Conservation (phyloP, 352 stramenopile genomes). For the Globisporangium mamillatum region DNA sequence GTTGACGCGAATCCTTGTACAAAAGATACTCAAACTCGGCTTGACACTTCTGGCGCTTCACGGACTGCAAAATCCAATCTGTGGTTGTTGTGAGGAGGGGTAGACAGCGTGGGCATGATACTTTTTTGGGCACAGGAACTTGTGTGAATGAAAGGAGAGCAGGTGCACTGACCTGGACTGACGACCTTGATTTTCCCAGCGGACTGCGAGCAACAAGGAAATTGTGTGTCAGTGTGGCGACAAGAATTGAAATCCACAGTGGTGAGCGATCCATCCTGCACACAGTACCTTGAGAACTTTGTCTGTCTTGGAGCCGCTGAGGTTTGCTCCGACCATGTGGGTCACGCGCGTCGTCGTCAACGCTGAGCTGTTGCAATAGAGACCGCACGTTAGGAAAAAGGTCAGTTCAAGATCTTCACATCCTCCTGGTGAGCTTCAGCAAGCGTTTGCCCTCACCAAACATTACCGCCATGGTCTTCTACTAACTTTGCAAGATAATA, state of each 20-base stretch:
- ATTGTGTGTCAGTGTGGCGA: too few relatives aligned
- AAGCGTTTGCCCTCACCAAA: conserved; percentile 35
- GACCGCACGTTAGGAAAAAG: neutral
- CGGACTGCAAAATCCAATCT: conserved; percentile 81
- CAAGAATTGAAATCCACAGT: neutral
- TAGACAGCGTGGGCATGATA: neutral
- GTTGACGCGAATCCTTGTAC: conserved; percentile 50
- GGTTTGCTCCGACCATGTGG: conserved; percentile 78
- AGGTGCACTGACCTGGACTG: conserved; percentile 35
- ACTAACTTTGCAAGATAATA: conserved; percentile 84
- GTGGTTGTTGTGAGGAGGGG: neutral
- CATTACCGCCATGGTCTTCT: conserved; percentile 65
- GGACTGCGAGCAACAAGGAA: conserved; percentile 24
- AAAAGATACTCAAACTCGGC: conserved; percentile 69
- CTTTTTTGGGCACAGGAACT: neutral
- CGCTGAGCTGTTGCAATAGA: conserved; percentile 26
- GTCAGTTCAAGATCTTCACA: too few relatives aligned
- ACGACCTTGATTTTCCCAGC: conserved; percentile 66
- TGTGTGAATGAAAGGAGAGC: neutral
- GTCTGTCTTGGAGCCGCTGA: conserved; percentile 73
- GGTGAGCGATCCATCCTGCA: neutral
- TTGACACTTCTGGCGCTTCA: conserved; percentile 60
- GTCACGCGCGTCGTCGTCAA: conserved; percentile 55
- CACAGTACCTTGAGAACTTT: conserved; percentile 58
- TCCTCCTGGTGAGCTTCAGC: conserved; percentile 2